Conservation (phyloP, 108 stramenopile species). For the Ochromonas danica region DNA sequence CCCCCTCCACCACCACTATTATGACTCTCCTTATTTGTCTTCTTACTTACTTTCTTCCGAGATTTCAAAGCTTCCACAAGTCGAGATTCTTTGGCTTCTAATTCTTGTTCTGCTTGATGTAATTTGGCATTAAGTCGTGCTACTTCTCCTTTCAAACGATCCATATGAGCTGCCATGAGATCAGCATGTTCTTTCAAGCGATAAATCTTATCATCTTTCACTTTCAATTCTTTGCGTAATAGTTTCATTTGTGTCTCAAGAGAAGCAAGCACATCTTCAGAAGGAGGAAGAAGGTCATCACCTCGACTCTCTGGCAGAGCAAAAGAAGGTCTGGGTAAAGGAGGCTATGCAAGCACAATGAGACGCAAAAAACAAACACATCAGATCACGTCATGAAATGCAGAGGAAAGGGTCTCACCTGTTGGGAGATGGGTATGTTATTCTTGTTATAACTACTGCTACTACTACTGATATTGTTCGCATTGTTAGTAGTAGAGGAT, state of each 20-base stretch:
- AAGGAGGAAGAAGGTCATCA: too few species aligned
- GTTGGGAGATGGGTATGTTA: too few species aligned
- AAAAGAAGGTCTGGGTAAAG: too few species aligned
- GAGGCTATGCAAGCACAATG: too few species aligned
- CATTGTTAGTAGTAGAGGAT: too few species aligned
- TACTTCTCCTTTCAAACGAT: background rate
- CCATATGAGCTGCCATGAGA: background rate
- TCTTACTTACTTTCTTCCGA: background rate
- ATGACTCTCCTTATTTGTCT: background rate
- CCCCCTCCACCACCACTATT: too few species aligned
- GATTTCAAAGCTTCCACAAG: background rate
- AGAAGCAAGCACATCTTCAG: background rate
- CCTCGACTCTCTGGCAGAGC: too few species aligned
- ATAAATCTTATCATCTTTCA: background rate
- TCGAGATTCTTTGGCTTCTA: background rate
- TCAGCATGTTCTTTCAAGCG: background rate
- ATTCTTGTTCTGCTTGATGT: background rate
- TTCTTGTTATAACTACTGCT: too few species aligned
- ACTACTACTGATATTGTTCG: too few species aligned
- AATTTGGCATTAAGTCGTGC: background rate
- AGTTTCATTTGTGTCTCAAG: slow-evolving; percentile 9
- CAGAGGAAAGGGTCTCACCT: too few species aligned
- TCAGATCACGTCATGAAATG: too few species aligned
- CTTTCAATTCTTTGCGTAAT: background rate
- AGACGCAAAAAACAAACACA: too few species aligned